Conservation (phyloP, 257 asterid genomes). For the Henckelia pumila region DNA sequence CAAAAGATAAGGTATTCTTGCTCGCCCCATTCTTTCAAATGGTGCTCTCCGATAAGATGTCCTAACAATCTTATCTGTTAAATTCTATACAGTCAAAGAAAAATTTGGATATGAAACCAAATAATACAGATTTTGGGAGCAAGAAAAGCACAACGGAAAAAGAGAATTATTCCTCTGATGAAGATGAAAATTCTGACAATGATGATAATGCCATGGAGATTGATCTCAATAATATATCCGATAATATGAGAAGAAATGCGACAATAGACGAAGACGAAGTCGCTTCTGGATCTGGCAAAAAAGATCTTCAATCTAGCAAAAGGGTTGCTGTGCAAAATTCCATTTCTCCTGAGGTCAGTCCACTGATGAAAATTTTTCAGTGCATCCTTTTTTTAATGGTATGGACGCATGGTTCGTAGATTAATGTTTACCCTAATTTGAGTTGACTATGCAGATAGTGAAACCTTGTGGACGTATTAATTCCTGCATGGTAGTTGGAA, state of each 20-base stretch:
- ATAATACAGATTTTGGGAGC: conserved; percentile 37
- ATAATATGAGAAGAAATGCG: conserved; percentile 43
- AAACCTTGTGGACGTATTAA: conserved; percentile 97
- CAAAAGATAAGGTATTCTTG: conserved; percentile 68
- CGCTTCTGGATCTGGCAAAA: conserved; percentile 38
- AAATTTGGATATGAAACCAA: conserved; percentile 38
- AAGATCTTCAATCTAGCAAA: conserved; percentile 37
- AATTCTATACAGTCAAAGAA: conserved; percentile 59
- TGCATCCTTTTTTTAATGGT: background rate
- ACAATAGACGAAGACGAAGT: conserved; percentile 34
- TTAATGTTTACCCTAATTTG: conserved; percentile 6
- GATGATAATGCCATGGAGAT: conserved; percentile 46
- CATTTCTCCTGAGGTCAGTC: conserved; percentile 68
- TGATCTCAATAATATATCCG: conserved; percentile 52
- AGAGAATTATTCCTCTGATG: conserved; percentile 41
- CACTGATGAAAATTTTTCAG: background rate
- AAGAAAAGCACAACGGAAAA: conserved; percentile 35
- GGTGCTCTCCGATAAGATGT: conserved; percentile 17
- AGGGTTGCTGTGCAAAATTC: conserved; percentile 58
- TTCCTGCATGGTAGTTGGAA: conserved; percentile 80
- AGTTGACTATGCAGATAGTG: conserved; percentile 56
- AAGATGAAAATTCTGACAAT: conserved; percentile 51
- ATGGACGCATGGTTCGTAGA: background rate
- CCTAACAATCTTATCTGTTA: conserved; percentile 19
- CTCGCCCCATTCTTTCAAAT: conserved; percentile 7